These are phyloP conservation scores for Bipolaris bicolor DNA, from an alignment of 2,329 filamentous ascomycete genomes.

Conservation along the genomic window DNA sequence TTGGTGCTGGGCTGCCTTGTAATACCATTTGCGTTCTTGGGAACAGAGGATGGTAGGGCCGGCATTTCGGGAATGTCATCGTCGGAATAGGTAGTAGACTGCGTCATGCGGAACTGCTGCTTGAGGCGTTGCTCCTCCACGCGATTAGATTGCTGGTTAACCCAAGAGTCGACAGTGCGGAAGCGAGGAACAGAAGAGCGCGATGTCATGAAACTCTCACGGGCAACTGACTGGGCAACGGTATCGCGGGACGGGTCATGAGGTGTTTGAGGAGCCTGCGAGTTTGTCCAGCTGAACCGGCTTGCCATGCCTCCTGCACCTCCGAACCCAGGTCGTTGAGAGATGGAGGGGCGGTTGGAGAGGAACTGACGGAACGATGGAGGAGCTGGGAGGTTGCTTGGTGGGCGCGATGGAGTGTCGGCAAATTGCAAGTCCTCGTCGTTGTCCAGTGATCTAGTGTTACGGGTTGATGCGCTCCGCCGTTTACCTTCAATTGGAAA, in stretches of 20 bases:
- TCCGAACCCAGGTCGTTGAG: conserved; percentile 34
- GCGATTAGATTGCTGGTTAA: conserved; percentile 48
- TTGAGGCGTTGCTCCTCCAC: conserved; percentile 46
- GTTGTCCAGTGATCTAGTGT: conserved; percentile 38
- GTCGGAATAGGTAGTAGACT: conserved; percentile 34
- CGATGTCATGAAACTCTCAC: conserved; percentile 47
- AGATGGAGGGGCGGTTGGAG: conserved; percentile 43
- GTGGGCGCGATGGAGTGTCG: conserved; percentile 24
- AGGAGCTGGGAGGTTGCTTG: conserved; percentile 35
- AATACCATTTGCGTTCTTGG: conserved; percentile 32
- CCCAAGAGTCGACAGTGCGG: conserved; percentile 51
- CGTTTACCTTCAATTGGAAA: conserved; percentile 37
- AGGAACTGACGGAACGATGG: conserved; percentile 50
- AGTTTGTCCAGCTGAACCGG: conserved; percentile 51
- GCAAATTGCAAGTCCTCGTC: conserved; percentile 33
- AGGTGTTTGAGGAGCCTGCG: conserved; percentile 48
- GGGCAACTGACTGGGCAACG: conserved; percentile 28
- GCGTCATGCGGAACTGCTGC: conserved; percentile 43
- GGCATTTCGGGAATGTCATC: conserved; percentile 27
- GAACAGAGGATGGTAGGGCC: conserved; percentile 21
- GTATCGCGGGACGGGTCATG: conserved; percentile 41
- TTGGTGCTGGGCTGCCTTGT: conserved; percentile 14
- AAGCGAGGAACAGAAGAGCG: conserved; percentile 48
- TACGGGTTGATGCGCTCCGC: conserved; percentile 39
- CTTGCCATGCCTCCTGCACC: conserved; percentile 35